phyloP scores from a whole-genome alignment of 768 basidiomycete species.

The Leccinum fibrillosum region DNA sequence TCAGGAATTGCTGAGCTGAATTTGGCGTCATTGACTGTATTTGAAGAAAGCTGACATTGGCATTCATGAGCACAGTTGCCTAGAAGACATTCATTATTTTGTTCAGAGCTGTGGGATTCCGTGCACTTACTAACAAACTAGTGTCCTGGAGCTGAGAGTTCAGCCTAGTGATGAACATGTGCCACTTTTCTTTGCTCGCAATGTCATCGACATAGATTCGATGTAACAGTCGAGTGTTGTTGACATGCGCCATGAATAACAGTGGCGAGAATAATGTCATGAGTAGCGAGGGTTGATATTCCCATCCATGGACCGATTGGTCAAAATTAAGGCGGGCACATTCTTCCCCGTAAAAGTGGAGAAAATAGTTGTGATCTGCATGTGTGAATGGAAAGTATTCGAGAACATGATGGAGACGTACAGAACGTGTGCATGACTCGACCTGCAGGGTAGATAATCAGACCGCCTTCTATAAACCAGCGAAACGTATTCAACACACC shows the following conservation, averaged over 20 bases:
- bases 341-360: constrained; percentile 43
- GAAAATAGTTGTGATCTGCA: constrained; percentile 33
- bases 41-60: constrained; percentile 57
- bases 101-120: neutral
- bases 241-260: constrained; percentile 49
- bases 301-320: constrained; percentile 30
- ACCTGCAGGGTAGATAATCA: constrained; percentile 9
- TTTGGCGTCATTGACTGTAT: constrained; percentile 34
- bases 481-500: constrained; percentile 7
- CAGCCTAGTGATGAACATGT: constrained; percentile 40
- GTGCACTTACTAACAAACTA: constrained; percentile 45
- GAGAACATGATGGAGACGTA: constrained; percentile 7
- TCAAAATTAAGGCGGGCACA: constrained; percentile 39
- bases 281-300: constrained; percentile 30
- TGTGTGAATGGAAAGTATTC: neutral
- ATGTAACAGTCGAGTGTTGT: constrained; percentile 43
- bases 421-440: constrained; percentile 30
- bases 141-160: constrained; percentile 50
- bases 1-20: constrained; percentile 35
- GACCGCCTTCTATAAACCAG: constrained; percentile 2
- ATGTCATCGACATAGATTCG: constrained; percentile 49
- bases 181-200: constrained; percentile 41
- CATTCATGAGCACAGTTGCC: constrained; percentile 58
- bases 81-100: constrained; percentile 14
- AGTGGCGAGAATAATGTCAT: constrained; percentile 39